These are phyloP conservation scores for Lignosus rhinocerotis DNA, from an alignment of 1,284 basidiomycete genomes.

Conservation along the genomic window DNA sequence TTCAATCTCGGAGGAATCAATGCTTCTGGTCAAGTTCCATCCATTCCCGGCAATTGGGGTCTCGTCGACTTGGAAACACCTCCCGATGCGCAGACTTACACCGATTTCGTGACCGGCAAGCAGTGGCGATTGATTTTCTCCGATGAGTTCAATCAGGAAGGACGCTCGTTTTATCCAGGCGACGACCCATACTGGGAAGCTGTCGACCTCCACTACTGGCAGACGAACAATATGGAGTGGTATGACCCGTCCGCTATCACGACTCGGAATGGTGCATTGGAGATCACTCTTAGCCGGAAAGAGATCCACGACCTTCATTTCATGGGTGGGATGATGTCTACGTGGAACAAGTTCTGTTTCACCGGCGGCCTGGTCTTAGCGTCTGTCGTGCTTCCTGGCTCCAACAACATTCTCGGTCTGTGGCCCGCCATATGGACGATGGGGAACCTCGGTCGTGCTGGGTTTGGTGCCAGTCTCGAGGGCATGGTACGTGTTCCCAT, in stretches of 20 bases:
- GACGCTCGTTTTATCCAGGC: constrained; percentile 75
- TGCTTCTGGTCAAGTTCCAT: constrained; percentile 71
- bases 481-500: constrained; percentile 39
- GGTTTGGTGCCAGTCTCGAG: constrained; percentile 60
- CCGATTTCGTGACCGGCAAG: constrained; percentile 52
- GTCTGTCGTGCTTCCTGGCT: constrained; percentile 81
- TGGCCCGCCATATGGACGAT: constrained; percentile 60
- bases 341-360: constrained; percentile 96
- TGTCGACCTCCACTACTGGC: constrained; percentile 71
- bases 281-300: constrained; percentile 75
- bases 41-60: constrained; percentile 63
- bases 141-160: constrained; percentile 87
- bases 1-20: constrained; percentile 86
- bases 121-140: constrained; percentile 76
- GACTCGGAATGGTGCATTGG: constrained; percentile 76
- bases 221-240: constrained; percentile 63
- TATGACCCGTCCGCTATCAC: constrained; percentile 81
- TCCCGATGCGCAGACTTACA: constrained; percentile 54
- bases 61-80: constrained; percentile 83
- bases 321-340: constrained; percentile 68
- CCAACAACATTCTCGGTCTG: constrained; percentile 51
- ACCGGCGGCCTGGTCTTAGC: constrained; percentile 79
- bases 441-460: constrained; percentile 59
- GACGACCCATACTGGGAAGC: constrained; percentile 72
- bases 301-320: constrained; percentile 76